phyloP scores from a whole-genome alignment of 805 yeast species.

The Suhomyces pyralidae region DNA sequence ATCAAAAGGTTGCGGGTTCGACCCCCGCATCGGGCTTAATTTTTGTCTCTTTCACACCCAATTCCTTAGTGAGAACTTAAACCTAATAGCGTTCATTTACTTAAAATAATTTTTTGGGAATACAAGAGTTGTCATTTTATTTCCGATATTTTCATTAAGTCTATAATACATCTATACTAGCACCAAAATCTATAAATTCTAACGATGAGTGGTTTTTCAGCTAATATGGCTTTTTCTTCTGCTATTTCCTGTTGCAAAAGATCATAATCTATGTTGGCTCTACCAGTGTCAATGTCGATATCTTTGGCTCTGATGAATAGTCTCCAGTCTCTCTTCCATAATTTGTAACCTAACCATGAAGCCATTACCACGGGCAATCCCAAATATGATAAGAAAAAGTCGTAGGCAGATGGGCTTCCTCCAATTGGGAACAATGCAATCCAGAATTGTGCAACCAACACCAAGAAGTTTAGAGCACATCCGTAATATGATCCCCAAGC shows the following conservation, averaged over 20 bases:
- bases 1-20: constrained; percentile 19
- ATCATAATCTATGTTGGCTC: constrained; percentile 32
- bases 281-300: constrained; percentile 35
- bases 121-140: background rate
- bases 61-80: background rate
- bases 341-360: constrained; percentile 30
- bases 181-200: constrained; percentile 32
- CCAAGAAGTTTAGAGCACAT: constrained; percentile 44
- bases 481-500: constrained; percentile 54
- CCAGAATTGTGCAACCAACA: constrained; percentile 62
- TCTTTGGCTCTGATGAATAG: constrained; percentile 26
- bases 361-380: constrained; percentile 31
- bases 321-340: constrained; percentile 25
- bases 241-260: constrained; percentile 33
- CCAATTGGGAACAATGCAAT: constrained; percentile 61
- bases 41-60: constrained; percentile 1
- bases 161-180: constrained; percentile 6
- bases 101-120: too few relatives aligned
- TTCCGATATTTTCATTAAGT: background rate
- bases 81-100: background rate
- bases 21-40: constrained; percentile 18
- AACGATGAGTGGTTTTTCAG: constrained; percentile 22
- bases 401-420: constrained; percentile 26
- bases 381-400: constrained; percentile 30
- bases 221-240: constrained; percentile 28